Evolutionary conservation across 176 grass and related monocot genomes (phyloP).

Genomic region (Bolboschoenus planiculmis): DNA sequence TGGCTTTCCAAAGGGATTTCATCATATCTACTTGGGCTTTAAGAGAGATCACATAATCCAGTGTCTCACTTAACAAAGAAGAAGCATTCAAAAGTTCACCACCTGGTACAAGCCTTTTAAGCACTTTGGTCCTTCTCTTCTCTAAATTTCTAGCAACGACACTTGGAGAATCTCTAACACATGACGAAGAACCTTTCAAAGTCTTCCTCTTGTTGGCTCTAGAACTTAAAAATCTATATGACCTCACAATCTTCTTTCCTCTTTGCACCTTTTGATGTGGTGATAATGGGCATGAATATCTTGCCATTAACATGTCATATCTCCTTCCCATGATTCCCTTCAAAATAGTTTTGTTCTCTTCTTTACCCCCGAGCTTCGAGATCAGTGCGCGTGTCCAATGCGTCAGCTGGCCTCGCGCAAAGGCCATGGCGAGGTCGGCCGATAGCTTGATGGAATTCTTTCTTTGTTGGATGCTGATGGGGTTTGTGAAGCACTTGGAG

Average conservation of each 20-base stretch:
- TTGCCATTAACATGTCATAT: slow-evolving; percentile 24
- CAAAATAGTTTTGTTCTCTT: slow-evolving; percentile 10
- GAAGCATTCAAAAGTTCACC: slow-evolving; percentile 29
- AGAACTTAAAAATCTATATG: slow-evolving; percentile 5
- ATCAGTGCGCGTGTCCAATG: slow-evolving; percentile 7
- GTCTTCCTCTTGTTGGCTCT: slow-evolving; percentile 3
- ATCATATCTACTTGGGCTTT: slow-evolving; percentile 60
- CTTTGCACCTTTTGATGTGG: slow-evolving; percentile 13
- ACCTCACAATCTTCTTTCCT: slow-evolving; percentile 22
- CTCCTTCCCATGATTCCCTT: slow-evolving; percentile 20
- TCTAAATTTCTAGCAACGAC: slow-evolving; percentile 33
- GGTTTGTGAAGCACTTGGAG: background rate
- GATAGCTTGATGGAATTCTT: slow-evolving; percentile 47
- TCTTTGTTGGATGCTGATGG: slow-evolving; percentile 36
- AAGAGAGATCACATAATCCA: slow-evolving; percentile 61
- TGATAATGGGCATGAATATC: slow-evolving; percentile 5
- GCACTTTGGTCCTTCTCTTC: slow-evolving; percentile 41
- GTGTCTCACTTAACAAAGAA: slow-evolving; percentile 44
- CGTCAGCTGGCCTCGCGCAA: slow-evolving; percentile 23
- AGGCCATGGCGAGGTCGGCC: slow-evolving; percentile 48
- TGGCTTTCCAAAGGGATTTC: slow-evolving; percentile 31
- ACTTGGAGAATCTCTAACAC: background rate
- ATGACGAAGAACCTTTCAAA: background rate
- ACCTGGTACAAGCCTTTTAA: slow-evolving; percentile 58
- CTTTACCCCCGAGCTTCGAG: slow-evolving; percentile 1